Conservation (phyloP, 169 alveolate species). For the Plasmodium inui region DNA sequence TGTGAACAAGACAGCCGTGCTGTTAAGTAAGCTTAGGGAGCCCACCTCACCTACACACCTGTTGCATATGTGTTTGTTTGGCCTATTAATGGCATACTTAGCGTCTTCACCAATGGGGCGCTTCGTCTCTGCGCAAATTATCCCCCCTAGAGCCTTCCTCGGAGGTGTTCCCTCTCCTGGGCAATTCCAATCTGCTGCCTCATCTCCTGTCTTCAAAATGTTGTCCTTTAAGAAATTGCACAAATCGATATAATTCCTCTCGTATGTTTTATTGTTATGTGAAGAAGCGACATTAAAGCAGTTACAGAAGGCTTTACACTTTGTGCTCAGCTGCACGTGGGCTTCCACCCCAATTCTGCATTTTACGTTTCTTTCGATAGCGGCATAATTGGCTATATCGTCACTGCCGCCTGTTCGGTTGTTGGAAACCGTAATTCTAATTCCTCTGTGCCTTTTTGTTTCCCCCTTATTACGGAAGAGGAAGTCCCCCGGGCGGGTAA, state of each 20-base stretch:
- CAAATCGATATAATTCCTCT: slow-evolving; percentile 48
- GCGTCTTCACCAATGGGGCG: background rate
- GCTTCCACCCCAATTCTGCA: slow-evolving; percentile 82
- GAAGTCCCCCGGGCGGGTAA: background rate
- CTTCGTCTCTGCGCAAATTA: background rate
- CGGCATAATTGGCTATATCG: slow-evolving; percentile 4
- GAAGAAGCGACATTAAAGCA: slow-evolving; percentile 75
- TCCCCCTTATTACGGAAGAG: background rate
- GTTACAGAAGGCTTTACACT: slow-evolving; percentile 80
- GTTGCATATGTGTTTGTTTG: slow-evolving; percentile 80
- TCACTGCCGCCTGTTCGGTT: background rate
- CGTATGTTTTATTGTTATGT: slow-evolving; percentile 57
- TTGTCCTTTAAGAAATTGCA: slow-evolving; percentile 43
- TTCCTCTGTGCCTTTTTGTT: background rate
- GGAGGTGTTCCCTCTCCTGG: background rate
- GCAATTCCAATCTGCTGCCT: background rate
- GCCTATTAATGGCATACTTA: background rate
- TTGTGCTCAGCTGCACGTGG: slow-evolving; percentile 83
- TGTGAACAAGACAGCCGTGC: slow-evolving; percentile 79
- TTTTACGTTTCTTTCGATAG: slow-evolving; percentile 23
- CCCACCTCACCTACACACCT: slow-evolving; percentile 86
- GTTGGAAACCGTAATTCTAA: background rate
- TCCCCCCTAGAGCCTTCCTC: background rate
- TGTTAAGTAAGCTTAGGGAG: slow-evolving; percentile 76
- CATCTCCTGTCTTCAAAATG: slow-evolving; percentile 6